phyloP scores from a whole-genome alignment of 345 rosid species.

The Durio zibethinus region DNA sequence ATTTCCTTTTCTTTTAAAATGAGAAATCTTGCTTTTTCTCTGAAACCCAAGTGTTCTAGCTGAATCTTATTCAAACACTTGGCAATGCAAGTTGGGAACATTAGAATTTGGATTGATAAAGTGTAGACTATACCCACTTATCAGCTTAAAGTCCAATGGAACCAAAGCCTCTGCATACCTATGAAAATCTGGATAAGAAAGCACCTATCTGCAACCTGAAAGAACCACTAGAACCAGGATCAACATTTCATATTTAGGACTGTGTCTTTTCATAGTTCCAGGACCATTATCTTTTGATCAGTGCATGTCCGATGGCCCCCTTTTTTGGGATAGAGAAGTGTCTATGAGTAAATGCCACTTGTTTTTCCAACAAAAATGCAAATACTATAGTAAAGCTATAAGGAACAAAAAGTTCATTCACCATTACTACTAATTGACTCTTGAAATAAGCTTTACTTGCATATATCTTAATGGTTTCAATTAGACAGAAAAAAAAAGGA shows the following conservation, averaged over 20 bases:
- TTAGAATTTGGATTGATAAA: not conserved
- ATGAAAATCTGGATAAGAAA: not conserved
- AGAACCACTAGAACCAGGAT: not conserved
- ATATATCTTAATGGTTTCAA: not conserved
- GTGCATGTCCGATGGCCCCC: not conserved
- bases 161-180: not conserved
- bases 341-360: not conserved
- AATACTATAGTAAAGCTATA: not conserved
- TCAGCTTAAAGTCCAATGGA: not conserved
- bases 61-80: not conserved
- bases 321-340: not conserved
- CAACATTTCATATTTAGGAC: not conserved
- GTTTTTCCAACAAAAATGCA: not conserved
- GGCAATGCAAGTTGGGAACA: not conserved
- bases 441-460: not conserved
- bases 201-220: not conserved
- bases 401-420: not conserved
- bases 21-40: not conserved
- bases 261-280: constrained; percentile 5
- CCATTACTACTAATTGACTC: not conserved
- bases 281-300: not conserved
- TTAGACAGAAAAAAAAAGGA: not conserved
- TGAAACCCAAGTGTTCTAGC: not conserved
- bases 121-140: not conserved
- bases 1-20: not conserved